A percentile compares a stretch with the other conserved stretches of the same genome.
phyloP scores from a whole-genome alignment of 2,329 filamentous ascomycete species.

The Leptographium lundbergii region DNA sequence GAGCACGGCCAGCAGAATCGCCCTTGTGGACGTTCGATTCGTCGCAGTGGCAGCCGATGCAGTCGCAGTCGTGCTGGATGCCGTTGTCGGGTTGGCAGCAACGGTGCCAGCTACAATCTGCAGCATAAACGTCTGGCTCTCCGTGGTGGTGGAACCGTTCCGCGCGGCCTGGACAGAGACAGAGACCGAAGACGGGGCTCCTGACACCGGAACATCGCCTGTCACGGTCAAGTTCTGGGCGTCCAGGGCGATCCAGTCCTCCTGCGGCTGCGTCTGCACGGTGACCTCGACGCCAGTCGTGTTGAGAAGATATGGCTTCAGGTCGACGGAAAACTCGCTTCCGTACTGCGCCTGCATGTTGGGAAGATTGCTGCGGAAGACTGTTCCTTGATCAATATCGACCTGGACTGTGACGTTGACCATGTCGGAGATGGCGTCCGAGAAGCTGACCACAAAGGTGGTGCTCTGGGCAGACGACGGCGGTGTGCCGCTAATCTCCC shows the following conservation, averaged over 20 bases:
- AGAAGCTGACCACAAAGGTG: constrained; percentile 49
- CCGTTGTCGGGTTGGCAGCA: constrained; percentile 14
- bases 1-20: constrained; percentile 30
- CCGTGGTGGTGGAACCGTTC: constrained; percentile 20
- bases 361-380: constrained; percentile 28
- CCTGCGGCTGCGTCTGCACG: constrained; percentile 21
- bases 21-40: constrained; percentile 2
- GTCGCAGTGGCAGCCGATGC: not conserved
- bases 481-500: constrained; percentile 52
- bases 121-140: constrained; percentile 25
- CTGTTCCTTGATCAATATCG: constrained; percentile 15
- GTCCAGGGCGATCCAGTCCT: constrained; percentile 31
- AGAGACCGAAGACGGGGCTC: constrained; percentile 14
- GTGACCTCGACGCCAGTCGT: constrained; percentile 25
- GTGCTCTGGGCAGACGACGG: constrained; percentile 43
- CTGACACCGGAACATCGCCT: constrained; percentile 26
- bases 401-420: constrained; percentile 41
- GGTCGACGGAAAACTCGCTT: constrained; percentile 27
- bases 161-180: constrained; percentile 20
- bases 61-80: constrained; percentile 4
- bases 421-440: constrained; percentile 45
- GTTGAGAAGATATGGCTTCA: constrained; percentile 28
- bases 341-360: constrained; percentile 28
- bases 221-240: constrained; percentile 21
- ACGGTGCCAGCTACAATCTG: constrained; percentile 19